Evolutionary conservation across 306 rosid species (phyloP), one percentile per base, ranked within the genome.

Genomic region (Phaseolus lunatus): DNA sequence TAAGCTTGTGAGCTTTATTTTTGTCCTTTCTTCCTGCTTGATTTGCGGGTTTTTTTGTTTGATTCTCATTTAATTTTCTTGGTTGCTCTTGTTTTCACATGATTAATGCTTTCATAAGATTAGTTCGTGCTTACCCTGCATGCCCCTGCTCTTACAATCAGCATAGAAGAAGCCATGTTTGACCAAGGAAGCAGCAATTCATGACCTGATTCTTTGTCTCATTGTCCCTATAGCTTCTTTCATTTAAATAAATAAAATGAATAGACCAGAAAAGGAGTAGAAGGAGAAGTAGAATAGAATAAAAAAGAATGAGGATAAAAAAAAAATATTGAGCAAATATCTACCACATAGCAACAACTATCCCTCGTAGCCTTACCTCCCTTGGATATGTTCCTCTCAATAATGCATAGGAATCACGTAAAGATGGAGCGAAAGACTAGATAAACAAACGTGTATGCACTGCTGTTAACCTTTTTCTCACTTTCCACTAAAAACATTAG

Each of bases 361-460:
- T 93, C 91, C 93, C 91, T 88, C 79, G 79, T 26, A 72, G 85
- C 97, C 89, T 88, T 26, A 5, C 78, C 49, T 75, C 44, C 76
- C 68, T 20, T 68, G 85, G 88, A 85, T 79, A 87, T 66, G 85
- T 82, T 88, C 88, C 87, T 79, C 82, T 70, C 92, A 89, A 92
- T 92, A 92, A 88, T 88, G 87, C 93, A 90, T 78, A 70, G 82
- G 96, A 92, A 92, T 92, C 92, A 70, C 59, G 67, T 73, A 90
- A 92, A 90, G 91, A 87, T 61, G 59, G 75, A n/a, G 80, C 70
- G 39, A 72, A 76, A 41, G 83, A 68, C 81, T 59, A 27, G 33
- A 77, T 59, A 48, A 37, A 44, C 84, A 79, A 81, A 65, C 78
- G 63, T 77, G 48, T 54, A 49, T 67, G 80, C 75, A 85, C 83